Evolutionary conservation across 306 rosid genomes (phyloP).

Genomic region (Ochetophila trinervis): DNA sequence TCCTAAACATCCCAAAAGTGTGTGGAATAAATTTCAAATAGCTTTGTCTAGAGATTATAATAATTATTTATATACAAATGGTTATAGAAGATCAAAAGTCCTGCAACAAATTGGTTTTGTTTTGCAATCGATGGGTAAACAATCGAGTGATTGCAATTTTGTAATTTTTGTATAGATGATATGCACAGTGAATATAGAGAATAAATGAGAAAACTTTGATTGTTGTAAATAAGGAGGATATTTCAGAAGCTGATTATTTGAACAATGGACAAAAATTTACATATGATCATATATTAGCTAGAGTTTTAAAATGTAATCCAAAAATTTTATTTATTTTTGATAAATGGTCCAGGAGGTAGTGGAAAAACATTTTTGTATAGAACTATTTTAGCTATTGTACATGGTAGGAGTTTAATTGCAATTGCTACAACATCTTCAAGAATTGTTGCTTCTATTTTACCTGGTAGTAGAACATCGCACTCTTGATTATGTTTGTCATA

Average conservation of each 20-base stretch:
- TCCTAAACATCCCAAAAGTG: too few species aligned
- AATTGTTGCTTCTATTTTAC: neutral
- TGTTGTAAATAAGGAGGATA: neutral
- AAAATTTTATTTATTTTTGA: neutral
- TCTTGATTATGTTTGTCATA: neutral
- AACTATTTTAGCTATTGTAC: neutral
- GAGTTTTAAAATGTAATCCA: neutral
- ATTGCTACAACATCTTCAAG: neutral
- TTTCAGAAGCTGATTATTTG: neutral
- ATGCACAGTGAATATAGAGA: too few species aligned
- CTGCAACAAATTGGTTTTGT: too few species aligned
- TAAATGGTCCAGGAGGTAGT: neutral
- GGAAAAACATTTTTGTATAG: neutral
- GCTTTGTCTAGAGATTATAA: too few species aligned
- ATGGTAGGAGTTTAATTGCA: neutral
- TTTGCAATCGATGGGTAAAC: too few species aligned
- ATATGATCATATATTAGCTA: neutral
- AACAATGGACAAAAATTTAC: neutral
- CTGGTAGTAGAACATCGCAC: neutral
- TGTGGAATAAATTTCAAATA: too few species aligned
- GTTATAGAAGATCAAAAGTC: too few species aligned
- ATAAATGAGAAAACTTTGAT: neutral
- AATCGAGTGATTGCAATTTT: too few species aligned
- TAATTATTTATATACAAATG: too few species aligned
- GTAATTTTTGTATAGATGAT: too few species aligned